phyloP scores from a whole-genome alignment of 768 basidiomycete genomes.

The Auricularia sp. region DNA sequence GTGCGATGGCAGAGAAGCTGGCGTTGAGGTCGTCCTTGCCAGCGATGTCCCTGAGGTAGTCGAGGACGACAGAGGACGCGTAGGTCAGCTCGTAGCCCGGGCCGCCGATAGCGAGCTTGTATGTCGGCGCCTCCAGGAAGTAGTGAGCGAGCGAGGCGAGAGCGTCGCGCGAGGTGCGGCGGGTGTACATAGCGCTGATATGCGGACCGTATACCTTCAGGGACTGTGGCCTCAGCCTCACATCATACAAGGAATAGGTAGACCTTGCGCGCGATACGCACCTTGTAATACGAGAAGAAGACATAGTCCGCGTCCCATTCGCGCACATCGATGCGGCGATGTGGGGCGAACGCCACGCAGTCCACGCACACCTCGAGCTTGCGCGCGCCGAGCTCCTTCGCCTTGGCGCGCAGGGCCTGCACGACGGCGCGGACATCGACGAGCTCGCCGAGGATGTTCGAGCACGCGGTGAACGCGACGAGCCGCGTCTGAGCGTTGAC shows the following conservation, averaged over 20 bases:
- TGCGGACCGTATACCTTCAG: conserved; percentile 66
- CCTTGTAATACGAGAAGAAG: conserved; percentile 71
- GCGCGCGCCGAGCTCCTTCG: conserved; percentile 39
- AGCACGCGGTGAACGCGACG: conserved; percentile 64
- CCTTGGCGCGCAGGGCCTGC: conserved; percentile 39
- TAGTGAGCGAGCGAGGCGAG: conserved; percentile 57
- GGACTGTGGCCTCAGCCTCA: neutral
- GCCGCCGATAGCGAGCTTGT: conserved; percentile 66
- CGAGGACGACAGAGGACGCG: conserved; percentile 46
- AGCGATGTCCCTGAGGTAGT: conserved; percentile 39
- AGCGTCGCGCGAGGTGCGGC: conserved; percentile 39
- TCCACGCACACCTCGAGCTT: conserved; percentile 60
- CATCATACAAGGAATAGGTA: neutral
- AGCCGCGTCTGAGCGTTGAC: conserved; percentile 58
- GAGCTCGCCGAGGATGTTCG: conserved; percentile 63
- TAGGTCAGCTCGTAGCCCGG: conserved; percentile 67
- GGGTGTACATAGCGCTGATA: conserved; percentile 55
- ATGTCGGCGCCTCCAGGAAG: conserved; percentile 42
- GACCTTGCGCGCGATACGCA: conserved; percentile 15
- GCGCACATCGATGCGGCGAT: conserved; percentile 58
- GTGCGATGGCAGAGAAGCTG: conserved; percentile 31
- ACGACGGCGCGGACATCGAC: conserved; percentile 51
- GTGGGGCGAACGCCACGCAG: conserved; percentile 73
- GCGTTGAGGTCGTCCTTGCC: conserved; percentile 15
- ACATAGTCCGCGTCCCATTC: conserved; percentile 72